These are phyloP conservation scores for Termitomyces sp. DNA, from an alignment of 768 basidiomycete genomes.

Conservation along the genomic window DNA sequence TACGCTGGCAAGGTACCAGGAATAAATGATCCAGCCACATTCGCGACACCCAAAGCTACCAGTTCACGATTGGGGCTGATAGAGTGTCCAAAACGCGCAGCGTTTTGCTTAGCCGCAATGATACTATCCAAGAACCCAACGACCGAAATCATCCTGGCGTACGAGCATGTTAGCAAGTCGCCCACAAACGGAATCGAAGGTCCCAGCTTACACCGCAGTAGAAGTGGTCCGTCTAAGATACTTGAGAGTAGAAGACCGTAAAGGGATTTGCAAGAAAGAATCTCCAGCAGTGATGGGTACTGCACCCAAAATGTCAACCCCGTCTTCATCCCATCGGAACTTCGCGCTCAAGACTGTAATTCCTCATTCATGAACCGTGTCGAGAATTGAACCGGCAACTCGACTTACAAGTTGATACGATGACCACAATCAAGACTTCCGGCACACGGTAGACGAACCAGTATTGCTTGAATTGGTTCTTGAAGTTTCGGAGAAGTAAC, in stretches of 20 bases:
- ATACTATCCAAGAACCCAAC: conserved; percentile 94
- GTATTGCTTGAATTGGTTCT: conserved; percentile 50
- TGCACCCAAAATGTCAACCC: conserved; percentile 79
- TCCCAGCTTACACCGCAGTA: conserved; percentile 61
- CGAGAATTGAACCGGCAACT: background rate
- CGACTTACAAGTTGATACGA: conserved; percentile 70
- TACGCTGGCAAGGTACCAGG: conserved; percentile 90
- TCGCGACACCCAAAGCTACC: conserved; percentile 85
- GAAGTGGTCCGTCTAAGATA: conserved; percentile 78
- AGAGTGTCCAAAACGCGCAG: conserved; percentile 76
- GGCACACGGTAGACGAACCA: conserved; percentile 79
- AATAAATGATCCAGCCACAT: conserved; percentile 72
- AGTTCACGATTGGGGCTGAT: conserved; percentile 94
- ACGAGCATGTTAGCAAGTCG: background rate
- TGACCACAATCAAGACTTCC: conserved; percentile 86
- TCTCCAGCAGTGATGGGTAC: conserved; percentile 58
- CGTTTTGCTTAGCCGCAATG: conserved; percentile 92
- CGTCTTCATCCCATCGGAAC: conserved; percentile 69
- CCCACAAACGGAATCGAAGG: background rate
- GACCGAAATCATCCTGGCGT: conserved; percentile 61
- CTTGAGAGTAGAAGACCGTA: conserved; percentile 50
- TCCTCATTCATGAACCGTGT: background rate
- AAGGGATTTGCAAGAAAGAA: conserved; percentile 69
- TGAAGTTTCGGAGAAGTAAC: conserved; percentile 53
- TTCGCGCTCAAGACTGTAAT: conserved; percentile 60